Evolutionary conservation across 192 early-diverging fungal genomes (phyloP), one percentile per base, ranked within the genome.

Genomic region (Paraglomus occultum): DNA sequence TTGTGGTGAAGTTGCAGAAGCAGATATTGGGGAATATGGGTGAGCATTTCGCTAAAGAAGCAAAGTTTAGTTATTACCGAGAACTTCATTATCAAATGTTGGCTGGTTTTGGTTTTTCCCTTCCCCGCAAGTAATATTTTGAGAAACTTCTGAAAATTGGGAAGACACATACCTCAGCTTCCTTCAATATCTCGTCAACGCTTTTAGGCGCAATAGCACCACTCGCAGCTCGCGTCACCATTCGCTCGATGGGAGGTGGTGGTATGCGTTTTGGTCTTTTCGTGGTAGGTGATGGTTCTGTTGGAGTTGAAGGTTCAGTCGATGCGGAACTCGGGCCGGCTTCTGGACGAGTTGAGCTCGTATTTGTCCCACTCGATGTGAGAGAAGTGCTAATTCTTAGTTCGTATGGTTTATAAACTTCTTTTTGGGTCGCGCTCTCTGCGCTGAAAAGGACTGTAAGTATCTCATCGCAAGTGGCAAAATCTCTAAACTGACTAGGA

Each of bases 151-250:
- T 3, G 31, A 31, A 31, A 31, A 31, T 2, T 31, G 31, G 31
- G 3, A 23, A 31, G 15, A 44, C n/a, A 45, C 46, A 14, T 67
- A 67, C 66, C 50, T 67, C 66, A 9, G 64, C 64, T 11, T 65
- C 48, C 10, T 67, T 77, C 4, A 86, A 38, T 22, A 86, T 86
- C 51, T 84, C 84, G 9, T 81, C 84, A 14, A 86, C 84, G 48
- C 83, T 86, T 66, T 76, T 77, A 31, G 77, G 83, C 15, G 79
- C 72, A 61, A 86, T 81, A 20, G 84, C 84, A 39, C 84, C 84
- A 72, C 84, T 86, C 6, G 81, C 83, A 10, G 81, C 83, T 0
- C 84, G 76, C 1, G 84, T 86, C 39, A 86, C 76, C 84, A 86
- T 86, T 11, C 83, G 74, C 51, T 79, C 84, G 20, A 80, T 79